Conservation (phyloP, 305 asterid species). For the Fraxinus albicans region DNA sequence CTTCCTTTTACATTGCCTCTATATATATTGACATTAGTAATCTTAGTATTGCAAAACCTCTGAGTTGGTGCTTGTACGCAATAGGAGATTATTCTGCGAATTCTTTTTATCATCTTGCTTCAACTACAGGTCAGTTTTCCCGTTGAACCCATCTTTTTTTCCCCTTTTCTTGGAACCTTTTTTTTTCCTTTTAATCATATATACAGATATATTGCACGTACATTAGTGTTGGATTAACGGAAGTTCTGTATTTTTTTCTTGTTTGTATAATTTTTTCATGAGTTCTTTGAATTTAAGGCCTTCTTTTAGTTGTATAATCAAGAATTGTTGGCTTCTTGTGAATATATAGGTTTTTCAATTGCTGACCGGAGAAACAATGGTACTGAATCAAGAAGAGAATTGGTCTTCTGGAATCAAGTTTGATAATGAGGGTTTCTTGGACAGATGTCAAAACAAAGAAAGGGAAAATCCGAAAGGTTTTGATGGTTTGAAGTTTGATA, state of each 20-base stretch:
- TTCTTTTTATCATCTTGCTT: constrained; percentile 2
- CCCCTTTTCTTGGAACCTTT: constrained; percentile 4
- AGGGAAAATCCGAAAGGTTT: constrained; percentile 20
- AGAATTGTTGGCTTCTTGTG: constrained; percentile 13
- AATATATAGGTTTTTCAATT: constrained; percentile 13
- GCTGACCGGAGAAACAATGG: constrained; percentile 34
- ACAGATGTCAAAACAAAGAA: constrained; percentile 19
- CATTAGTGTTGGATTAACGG: constrained; percentile 10
- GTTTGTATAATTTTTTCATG: background rate
- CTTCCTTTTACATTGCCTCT: background rate
- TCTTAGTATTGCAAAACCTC: background rate
- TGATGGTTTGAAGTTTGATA: constrained; percentile 35
- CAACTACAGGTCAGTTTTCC: constrained; percentile 11
- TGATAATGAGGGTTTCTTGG: constrained; percentile 29
- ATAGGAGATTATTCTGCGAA: background rate
- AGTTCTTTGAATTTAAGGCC: constrained; percentile 14
- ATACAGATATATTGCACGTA: background rate
- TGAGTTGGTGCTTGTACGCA: background rate
- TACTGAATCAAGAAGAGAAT: constrained; percentile 37
- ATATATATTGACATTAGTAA: background rate
- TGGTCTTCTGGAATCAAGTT: constrained; percentile 26
- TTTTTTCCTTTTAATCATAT: background rate
- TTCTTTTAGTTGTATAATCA: constrained; percentile 14
- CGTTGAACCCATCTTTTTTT: constrained; percentile 1
- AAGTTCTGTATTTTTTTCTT: constrained; percentile 17